phyloP scores from a whole-genome alignment of 1,139 yeast genomes.

The Arxiozyma bovina region DNA sequence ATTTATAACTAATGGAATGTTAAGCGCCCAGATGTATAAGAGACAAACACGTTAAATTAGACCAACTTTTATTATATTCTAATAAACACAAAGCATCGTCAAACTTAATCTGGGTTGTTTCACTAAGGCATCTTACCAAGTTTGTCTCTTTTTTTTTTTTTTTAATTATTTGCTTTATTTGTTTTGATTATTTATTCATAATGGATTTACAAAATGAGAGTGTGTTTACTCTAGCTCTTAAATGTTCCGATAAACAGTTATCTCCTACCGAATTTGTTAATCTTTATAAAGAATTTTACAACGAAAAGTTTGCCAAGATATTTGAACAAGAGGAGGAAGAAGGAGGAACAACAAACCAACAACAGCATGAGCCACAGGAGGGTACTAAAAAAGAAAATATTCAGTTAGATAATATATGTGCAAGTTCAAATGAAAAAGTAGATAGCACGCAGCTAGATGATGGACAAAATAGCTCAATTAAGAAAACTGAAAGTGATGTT shows the following conservation, averaged over 20 bases:
- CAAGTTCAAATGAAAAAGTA: neutral
- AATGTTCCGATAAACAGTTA: slow-evolving; percentile 25
- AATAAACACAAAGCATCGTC: neutral
- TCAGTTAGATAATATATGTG: no score
- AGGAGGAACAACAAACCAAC: neutral
- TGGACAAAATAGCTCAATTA: neutral
- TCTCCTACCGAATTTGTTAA: slow-evolving; percentile 25
- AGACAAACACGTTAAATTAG: neutral
- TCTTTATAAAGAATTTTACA: slow-evolving; percentile 28
- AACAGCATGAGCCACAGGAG: neutral
- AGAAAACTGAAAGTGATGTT: neutral
- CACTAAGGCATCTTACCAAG: neutral
- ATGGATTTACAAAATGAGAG: slow-evolving; percentile 12
- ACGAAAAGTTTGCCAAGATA: slow-evolving; percentile 19
- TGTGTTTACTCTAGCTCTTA: slow-evolving; percentile 19
- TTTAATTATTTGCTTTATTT: no score
- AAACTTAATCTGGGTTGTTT: neutral
- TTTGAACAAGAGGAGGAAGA: slow-evolving; percentile 5
- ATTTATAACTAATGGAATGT: neutral
- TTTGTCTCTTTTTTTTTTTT: no score
- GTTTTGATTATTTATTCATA: no score
- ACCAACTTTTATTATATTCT: neutral
- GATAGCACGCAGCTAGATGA: neutral
- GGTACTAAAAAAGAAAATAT: neutral
- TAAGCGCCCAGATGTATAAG: neutral